Evolutionary conservation across 2,329 filamentous ascomycete species (phyloP).

Genomic region (Malbranchea zuffiana): DNA sequence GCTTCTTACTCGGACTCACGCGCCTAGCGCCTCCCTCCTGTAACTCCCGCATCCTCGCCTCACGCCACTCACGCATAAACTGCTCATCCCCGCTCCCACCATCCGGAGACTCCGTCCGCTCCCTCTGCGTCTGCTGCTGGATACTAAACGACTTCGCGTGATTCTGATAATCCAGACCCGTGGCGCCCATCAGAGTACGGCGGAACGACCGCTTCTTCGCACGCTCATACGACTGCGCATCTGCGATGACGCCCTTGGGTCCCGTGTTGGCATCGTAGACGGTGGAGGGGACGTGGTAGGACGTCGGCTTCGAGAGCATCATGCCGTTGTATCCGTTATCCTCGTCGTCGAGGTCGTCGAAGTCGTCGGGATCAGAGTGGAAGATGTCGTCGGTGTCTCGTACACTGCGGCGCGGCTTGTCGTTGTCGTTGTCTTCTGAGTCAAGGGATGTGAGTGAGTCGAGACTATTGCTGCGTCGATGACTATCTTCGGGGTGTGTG

Average conservation of each 20-base stretch:
- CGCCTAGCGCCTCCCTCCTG: conserved; percentile 49
- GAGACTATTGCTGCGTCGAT: conserved; percentile 16
- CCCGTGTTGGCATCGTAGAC: conserved; percentile 41
- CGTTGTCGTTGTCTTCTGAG: conserved; percentile 7
- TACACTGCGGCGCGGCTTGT: conserved; percentile 6
- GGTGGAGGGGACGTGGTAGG: conserved; percentile 37
- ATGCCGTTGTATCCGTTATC: conserved; percentile 25
- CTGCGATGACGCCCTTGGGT: conserved; percentile 42
- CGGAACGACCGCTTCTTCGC: conserved; percentile 40
- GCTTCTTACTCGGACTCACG: conserved; percentile 63
- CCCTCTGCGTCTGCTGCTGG: not conserved
- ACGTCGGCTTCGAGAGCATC: conserved; percentile 28
- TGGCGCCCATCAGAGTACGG: conserved; percentile 30
- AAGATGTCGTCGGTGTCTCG: conserved; percentile 5
- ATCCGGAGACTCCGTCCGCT: conserved; percentile 18
- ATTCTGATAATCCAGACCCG: conserved; percentile 24
- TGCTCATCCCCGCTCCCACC: conserved; percentile 55
- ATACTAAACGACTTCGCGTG: not conserved
- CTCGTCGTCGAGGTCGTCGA: conserved; percentile 16
- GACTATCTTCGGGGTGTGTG: conserved; percentile 36
- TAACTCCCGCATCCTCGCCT: conserved; percentile 68
- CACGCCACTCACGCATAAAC: conserved; percentile 78
- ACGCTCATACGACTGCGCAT: conserved; percentile 40
- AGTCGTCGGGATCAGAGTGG: conserved; percentile 23
- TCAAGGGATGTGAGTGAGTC: conserved; percentile 3